phyloP scores from a whole-genome alignment of 2,329 filamentous ascomycete species.

The Penicillium decumbens region DNA sequence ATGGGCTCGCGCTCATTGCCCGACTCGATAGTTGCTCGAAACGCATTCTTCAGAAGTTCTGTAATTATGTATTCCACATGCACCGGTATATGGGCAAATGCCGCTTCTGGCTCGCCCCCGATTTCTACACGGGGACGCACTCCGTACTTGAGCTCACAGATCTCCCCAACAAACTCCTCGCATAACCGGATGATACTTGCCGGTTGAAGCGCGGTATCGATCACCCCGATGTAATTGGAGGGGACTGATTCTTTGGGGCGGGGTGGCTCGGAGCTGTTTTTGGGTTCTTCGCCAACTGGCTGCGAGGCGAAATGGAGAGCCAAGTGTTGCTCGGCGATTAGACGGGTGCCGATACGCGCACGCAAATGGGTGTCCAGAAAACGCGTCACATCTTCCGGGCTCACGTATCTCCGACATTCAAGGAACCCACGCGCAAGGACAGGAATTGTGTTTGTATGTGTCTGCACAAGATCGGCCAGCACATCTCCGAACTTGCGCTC shows the following conservation, averaged over 20 bases:
- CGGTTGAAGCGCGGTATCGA: conserved; percentile 82
- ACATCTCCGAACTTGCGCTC: conserved; percentile 89
- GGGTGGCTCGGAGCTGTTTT: conserved; percentile 4
- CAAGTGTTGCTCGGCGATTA: conserved; percentile 96
- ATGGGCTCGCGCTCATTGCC: conserved; percentile 75
- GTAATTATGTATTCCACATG: conserved; percentile 97
- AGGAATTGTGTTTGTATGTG: conserved; percentile 90
- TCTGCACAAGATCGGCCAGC: conserved; percentile 90
- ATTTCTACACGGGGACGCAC: conserved; percentile 75
- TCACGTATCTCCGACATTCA: conserved; percentile 88
- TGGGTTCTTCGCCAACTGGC: conserved; percentile 61
- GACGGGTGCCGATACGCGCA: conserved; percentile 84
- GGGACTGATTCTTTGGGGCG: conserved; percentile 9
- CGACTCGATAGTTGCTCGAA: conserved; percentile 84
- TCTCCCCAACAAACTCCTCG: conserved; percentile 86
- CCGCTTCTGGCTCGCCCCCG: conserved; percentile 79
- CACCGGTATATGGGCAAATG: conserved; percentile 89
- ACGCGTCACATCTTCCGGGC: conserved; percentile 71
- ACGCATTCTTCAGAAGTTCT: conserved; percentile 93
- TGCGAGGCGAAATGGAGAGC: conserved; percentile 74
- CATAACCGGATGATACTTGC: conserved; percentile 77
- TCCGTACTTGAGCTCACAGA: conserved; percentile 94
- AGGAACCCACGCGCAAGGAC: conserved; percentile 87
- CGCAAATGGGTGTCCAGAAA: conserved; percentile 93
- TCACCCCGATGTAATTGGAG: conserved; percentile 81